Evolutionary conservation across 2,329 filamentous ascomycete genomes (phyloP), one percentile per base, ranked within the genome.

Genomic region (Talaromyces albobiverticillius): DNA sequence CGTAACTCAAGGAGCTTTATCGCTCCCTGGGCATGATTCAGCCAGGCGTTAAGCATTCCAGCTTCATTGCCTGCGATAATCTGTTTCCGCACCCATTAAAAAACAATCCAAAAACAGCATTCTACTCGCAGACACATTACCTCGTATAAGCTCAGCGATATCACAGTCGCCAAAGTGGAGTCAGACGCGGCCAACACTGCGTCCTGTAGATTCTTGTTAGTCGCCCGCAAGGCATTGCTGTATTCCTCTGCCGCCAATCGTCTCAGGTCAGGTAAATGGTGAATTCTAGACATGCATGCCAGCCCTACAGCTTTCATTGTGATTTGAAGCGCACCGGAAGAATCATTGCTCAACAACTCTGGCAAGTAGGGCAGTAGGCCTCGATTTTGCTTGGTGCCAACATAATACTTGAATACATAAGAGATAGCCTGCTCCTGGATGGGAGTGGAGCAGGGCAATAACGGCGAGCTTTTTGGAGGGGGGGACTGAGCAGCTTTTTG

Each of bases 121-220:
- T 7, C 8, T 10, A n/a, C 14, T 41, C 23, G 3, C 1, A 54
- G 49, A 7, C 55, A 55, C 16, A 47, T 23, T 18, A 61, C 59
- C 57, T 62, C 60, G 47, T 59, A 62, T 22, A 56, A 26, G 10
- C 52, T 55, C 13, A 62, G 57, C 41, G 57, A 16, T n/a, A 56
- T 45, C 10, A 62, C 60, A 5, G 60, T 50, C 20, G 47, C 54
- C 22, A 61, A 26, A 10, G 60, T 62, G 10, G 57, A 60, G 45
- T 62, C 58, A 1, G 47, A 47, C 16, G 22, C 56, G 3, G 54
- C 53, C n/a, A 16, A 16, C 8, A 41, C 42, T 26, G 41, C 40
- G 36, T 60, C 45, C 42, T 40, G 38, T 31, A 61, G 47, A 1
- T 50, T 55, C 16, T 34, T 40, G 18, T 58, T 60, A 16, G 55